A percentile compares a stretch with the other conserved stretches of the same genome.
Conservation (phyloP, 352 stramenopile genomes). For the Phytopythium sindhum region DNA sequence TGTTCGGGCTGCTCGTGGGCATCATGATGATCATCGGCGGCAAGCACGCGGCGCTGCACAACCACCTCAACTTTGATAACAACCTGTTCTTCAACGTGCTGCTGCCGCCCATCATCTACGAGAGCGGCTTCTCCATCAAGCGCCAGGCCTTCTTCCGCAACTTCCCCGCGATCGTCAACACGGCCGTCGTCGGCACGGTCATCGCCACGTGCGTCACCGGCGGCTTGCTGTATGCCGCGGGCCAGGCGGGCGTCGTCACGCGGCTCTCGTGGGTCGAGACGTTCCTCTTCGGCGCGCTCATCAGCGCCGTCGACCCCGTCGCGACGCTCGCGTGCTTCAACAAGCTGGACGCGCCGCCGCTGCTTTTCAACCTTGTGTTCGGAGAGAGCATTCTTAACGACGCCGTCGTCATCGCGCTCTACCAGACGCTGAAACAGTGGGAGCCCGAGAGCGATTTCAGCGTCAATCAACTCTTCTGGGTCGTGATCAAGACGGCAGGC, state of each 20-base stretch:
- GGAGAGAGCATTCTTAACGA: conserved; percentile 95
- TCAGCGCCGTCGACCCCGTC: conserved; percentile 93
- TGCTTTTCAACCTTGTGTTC: conserved; percentile 95
- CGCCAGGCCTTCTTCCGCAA: conserved; percentile 82
- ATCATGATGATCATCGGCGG: conserved; percentile 66
- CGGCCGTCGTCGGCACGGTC: conserved; percentile 71
- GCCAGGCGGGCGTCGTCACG: conserved; percentile 56
- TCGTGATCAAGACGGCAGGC: conserved; percentile 59
- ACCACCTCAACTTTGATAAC: conserved; percentile 84
- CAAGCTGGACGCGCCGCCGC: conserved; percentile 78
- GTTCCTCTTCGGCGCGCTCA: conserved; percentile 91
- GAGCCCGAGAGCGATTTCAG: conserved; percentile 67
- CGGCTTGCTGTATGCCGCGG: conserved; percentile 63
- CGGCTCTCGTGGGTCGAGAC: conserved; percentile 88
- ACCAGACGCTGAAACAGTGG: conserved; percentile 91
- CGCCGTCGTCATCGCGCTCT: conserved; percentile 91
- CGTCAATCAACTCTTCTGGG: conserved; percentile 52
- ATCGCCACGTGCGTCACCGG: conserved; percentile 78
- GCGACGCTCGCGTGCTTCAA: conserved; percentile 92
- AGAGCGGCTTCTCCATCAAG: conserved; percentile 86
- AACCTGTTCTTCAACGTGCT: conserved; percentile 87
- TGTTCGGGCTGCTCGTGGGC: conserved; percentile 74
- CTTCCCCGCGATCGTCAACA: conserved; percentile 85
- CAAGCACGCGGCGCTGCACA: conserved; percentile 61
- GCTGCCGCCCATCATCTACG: conserved; percentile 85